Evolutionary conservation across 371 early-diverging fungal genomes (phyloP), one percentile per base, ranked within the genome.

Genomic region (Rhizopus stolonifer): DNA sequence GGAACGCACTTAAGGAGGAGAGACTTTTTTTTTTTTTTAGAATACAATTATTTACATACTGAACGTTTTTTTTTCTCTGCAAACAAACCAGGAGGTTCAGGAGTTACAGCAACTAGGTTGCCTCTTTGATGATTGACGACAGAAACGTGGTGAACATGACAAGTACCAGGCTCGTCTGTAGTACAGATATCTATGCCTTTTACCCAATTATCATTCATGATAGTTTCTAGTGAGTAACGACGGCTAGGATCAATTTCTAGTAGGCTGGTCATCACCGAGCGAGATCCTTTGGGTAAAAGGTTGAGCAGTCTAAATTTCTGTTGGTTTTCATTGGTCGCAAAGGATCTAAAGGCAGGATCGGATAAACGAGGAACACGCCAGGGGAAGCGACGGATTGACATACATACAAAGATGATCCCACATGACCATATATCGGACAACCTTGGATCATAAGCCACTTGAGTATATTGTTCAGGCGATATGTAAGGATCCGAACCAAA

Each of bases 401-500:
- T 86, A 54, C 87, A 85, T 47, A 88, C 67, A 67, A 84, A 87
- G 51, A 90, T 85, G 38, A 90, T 86, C 14, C 85, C 91, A 47
- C 86, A 67, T 24, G 88, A 87, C 91, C 91, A 90, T 29, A 87
- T 59, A 65, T 90, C 91, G 21, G 86, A 78, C 26, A 78, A 59
- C n/a, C 81, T 80, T 46, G 89, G 83, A 52, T 87, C 87, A 58
- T 89, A 85, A 21, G 47, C 60, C 9, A 71, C 58, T 19, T 76
- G 73, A 40, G 63, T 64, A 61, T 88, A 91, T 18, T 90, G 84
- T 75, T 96, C 96, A 19, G 96, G 96, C 0, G 94, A 91, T 53
- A 94, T 94, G 66, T 94, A 96, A 13, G 95, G 94, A 38, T 90
- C 89, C 6, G 90, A 89, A 9, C 96, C 95, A 47, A 81, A 88